Conservation (phyloP, 768 basidiomycete species). For the Suillus clintonianus region DNA sequence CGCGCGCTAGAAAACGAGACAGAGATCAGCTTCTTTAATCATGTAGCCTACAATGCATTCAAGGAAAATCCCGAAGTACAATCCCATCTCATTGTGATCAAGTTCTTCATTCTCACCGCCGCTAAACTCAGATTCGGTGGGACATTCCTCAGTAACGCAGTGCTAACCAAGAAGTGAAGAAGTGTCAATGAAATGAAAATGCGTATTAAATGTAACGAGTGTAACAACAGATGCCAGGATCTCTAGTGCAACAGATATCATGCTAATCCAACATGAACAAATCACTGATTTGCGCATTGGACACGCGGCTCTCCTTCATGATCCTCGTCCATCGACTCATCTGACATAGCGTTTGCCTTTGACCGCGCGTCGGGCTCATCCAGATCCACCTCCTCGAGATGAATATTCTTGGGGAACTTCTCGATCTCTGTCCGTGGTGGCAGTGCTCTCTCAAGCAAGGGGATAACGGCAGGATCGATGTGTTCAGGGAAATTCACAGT, state of each 20-base stretch:
- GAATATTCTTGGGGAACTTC: conserved; percentile 64
- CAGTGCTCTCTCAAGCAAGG: conserved; percentile 80
- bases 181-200: conserved; percentile 13
- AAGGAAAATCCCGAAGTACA: conserved; percentile 79
- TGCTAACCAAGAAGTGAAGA: not conserved
- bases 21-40: conserved; percentile 91
- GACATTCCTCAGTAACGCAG: conserved; percentile 18
- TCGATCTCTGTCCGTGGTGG: conserved; percentile 72
- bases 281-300: conserved; percentile 91
- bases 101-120: not conserved
- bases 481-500: conserved; percentile 87
- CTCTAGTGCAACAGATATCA: conserved; percentile 24
- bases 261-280: conserved; percentile 7
- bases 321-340: conserved; percentile 94
- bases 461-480: conserved; percentile 67
- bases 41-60: conserved; percentile 75
- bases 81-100: not conserved
- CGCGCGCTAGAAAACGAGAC: conserved; percentile 82
- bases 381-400: conserved; percentile 83
- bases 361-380: conserved; percentile 70
- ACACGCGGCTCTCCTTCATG: conserved; percentile 84
- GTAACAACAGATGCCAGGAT: conserved; percentile 30
- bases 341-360: conserved; percentile 50
- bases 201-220: conserved; percentile 31
- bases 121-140: conserved; percentile 27